phyloP scores from a whole-genome alignment of 192 early-diverging fungal genomes.

The Spinellus fusiger region DNA sequence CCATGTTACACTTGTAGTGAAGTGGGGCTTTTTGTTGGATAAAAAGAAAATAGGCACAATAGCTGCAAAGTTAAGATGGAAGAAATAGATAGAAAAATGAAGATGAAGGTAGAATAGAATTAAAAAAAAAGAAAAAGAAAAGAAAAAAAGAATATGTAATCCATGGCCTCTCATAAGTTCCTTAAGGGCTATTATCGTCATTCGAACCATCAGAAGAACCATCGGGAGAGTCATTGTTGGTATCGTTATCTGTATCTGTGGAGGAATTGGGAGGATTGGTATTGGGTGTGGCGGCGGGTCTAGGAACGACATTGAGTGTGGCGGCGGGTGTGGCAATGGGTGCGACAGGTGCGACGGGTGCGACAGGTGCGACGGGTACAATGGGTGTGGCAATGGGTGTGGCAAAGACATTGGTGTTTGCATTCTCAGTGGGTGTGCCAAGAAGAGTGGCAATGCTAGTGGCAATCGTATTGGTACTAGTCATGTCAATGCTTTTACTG shows the following conservation, averaged over 20 bases:
- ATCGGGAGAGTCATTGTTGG: not conserved
- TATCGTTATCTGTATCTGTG: not conserved
- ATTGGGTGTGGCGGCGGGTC: not conserved
- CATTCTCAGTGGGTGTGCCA: no score
- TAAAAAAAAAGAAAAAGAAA: constrained; percentile 2
- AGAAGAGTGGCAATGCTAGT: no score
- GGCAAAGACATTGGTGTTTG: not conserved
- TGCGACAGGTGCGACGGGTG: not conserved
- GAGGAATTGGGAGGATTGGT: not conserved
- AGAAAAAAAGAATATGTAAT: not conserved
- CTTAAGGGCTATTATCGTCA: no score
- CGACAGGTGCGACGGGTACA: no score
- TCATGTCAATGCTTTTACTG: no score
- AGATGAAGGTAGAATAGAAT: not conserved
- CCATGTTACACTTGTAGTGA: no score
- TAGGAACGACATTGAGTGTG: not conserved
- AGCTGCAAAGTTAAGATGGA: not conserved
- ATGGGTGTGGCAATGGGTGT: not conserved
- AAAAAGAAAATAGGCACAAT: no score
- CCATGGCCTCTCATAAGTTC: no score
- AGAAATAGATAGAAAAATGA: not conserved
- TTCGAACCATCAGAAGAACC: not conserved
- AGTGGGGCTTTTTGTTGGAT: no score
- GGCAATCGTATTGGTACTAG: no score
- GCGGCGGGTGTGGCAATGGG: not conserved